phyloP scores from a whole-genome alignment of 2,329 filamentous ascomycete genomes.

The Monosporascus sp. region DNA sequence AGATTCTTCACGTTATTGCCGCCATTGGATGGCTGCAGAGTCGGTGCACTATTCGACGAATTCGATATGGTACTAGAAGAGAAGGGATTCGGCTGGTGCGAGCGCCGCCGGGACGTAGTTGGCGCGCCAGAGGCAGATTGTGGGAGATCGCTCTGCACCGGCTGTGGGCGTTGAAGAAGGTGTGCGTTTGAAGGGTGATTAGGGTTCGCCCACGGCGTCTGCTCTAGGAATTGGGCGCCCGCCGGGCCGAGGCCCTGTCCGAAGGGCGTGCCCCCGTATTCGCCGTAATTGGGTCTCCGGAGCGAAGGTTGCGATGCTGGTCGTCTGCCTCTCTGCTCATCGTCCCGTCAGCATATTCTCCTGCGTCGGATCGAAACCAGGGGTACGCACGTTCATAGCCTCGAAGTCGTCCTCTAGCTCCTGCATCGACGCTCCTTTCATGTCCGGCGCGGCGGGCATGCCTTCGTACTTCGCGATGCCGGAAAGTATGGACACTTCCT shows the following conservation, averaged over 20 bases:
- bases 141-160: conserved; percentile 28
- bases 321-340: conserved; percentile 24
- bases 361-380: not conserved
- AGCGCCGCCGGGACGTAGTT: conserved; percentile 32
- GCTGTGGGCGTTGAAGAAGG: conserved; percentile 34
- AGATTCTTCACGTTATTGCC: conserved; percentile 21
- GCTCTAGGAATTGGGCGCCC: conserved; percentile 81
- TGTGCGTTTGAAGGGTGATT: conserved; percentile 64
- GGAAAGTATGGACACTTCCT: conserved; percentile 85
- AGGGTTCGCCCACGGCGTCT: conserved; percentile 89
- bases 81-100: conserved; percentile 32
- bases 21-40: conserved; percentile 22
- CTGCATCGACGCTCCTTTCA: conserved; percentile 63
- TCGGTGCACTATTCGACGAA: conserved; percentile 4
- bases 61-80: conserved; percentile 27
- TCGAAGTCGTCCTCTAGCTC: conserved; percentile 85
- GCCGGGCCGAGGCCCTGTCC: conserved; percentile 55
- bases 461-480: conserved; percentile 93
- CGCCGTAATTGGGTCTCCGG: conserved; percentile 36
- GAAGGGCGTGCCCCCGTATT: conserved; percentile 44
- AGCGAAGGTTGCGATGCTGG: conserved; percentile 31
- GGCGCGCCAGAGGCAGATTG: conserved; percentile 21
- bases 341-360: conserved; percentile 7
- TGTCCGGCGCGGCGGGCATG: conserved; percentile 88
- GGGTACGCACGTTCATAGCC: conserved; percentile 72